These are phyloP conservation scores for Tetrahymena malaccensis DNA, from an alignment of 73 alveolate genomes.

Conservation along the genomic window DNA sequence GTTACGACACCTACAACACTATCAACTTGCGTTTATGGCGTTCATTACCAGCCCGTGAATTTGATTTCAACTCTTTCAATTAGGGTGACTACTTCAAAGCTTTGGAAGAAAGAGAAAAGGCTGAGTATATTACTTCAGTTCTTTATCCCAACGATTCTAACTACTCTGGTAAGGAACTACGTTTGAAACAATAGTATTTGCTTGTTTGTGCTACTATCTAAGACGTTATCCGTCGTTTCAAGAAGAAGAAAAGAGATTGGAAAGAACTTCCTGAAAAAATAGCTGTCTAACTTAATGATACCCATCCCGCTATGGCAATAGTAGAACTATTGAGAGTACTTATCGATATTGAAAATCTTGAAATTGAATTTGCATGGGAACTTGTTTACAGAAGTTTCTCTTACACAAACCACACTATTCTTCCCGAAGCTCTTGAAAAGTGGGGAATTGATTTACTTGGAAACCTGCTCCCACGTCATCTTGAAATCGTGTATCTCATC, in stretches of 20 bases:
- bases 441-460: slow-evolving; percentile 79
- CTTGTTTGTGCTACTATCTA: slow-evolving; percentile 42
- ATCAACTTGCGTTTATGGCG: slow-evolving; percentile 95
- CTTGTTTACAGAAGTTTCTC: slow-evolving; percentile 50
- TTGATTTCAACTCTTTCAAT: slow-evolving; percentile 82
- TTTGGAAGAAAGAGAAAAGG: slow-evolving; percentile 52
- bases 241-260: slow-evolving; percentile 24
- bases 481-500: slow-evolving; percentile 65
- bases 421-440: slow-evolving; percentile 82
- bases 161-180: slow-evolving; percentile 92
- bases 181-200: slow-evolving; percentile 96
- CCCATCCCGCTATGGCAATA: slow-evolving; percentile 90
- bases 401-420: slow-evolving; percentile 80
- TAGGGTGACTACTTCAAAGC: slow-evolving; percentile 80
- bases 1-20: slow-evolving; percentile 95
- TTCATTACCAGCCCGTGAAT: slow-evolving; percentile 77
- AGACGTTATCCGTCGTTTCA: slow-evolving; percentile 39
- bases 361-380: slow-evolving; percentile 63
- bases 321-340: slow-evolving; percentile 75
- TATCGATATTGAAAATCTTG: slow-evolving; percentile 52
- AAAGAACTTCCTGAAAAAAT: slow-evolving; percentile 61
- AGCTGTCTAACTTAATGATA: slow-evolving; percentile 73
- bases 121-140: slow-evolving; percentile 47
- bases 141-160: slow-evolving; percentile 76
- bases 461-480: slow-evolving; percentile 78